A percentile compares a stretch with the other conserved stretches of the same genome.
These are phyloP conservation scores for Penicillium occitanis DNA, from an alignment of 2,329 filamentous ascomycete species.

Conservation along the genomic window DNA sequence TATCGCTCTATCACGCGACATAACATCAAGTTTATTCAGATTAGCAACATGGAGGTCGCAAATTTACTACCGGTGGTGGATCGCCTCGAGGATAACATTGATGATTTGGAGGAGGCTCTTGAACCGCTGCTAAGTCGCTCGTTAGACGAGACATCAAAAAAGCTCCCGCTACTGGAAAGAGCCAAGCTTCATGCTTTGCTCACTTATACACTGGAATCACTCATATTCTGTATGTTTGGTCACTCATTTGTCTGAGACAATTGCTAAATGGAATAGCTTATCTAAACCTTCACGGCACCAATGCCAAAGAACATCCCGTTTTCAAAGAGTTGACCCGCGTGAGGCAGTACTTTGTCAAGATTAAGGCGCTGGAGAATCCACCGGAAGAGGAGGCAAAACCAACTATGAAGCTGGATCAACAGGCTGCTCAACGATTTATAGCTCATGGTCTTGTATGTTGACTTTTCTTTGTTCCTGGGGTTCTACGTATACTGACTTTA, in stretches of 20 bases:
- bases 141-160: slow-evolving; percentile 68
- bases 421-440: slow-evolving; percentile 77
- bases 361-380: slow-evolving; percentile 71
- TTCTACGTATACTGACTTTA: not conserved
- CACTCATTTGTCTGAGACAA: not conserved
- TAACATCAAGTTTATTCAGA: not conserved
- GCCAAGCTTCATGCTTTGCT: slow-evolving; percentile 88
- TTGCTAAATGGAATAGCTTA: slow-evolving; percentile 55
- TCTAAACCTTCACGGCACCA: slow-evolving; percentile 72
- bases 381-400: slow-evolving; percentile 57
- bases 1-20: not conserved
- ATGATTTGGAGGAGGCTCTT: slow-evolving; percentile 72
- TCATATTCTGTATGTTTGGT: slow-evolving; percentile 71
- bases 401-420: slow-evolving; percentile 65
- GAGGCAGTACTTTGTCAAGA: slow-evolving; percentile 89
- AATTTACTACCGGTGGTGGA: slow-evolving; percentile 68
- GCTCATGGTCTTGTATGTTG: slow-evolving; percentile 70
- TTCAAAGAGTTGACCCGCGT: slow-evolving; percentile 83
- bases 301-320: slow-evolving; percentile 81
- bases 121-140: slow-evolving; percentile 67
- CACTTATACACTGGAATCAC: slow-evolving; percentile 85
- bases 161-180: slow-evolving; percentile 88
- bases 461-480: not conserved
- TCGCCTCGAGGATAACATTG: slow-evolving; percentile 73
- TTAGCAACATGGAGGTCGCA: slow-evolving; percentile 51